Evolutionary conservation across 345 rosid genomes (phyloP), one percentile per base, ranked within the genome.

Genomic region (Syzygium oleosum): DNA sequence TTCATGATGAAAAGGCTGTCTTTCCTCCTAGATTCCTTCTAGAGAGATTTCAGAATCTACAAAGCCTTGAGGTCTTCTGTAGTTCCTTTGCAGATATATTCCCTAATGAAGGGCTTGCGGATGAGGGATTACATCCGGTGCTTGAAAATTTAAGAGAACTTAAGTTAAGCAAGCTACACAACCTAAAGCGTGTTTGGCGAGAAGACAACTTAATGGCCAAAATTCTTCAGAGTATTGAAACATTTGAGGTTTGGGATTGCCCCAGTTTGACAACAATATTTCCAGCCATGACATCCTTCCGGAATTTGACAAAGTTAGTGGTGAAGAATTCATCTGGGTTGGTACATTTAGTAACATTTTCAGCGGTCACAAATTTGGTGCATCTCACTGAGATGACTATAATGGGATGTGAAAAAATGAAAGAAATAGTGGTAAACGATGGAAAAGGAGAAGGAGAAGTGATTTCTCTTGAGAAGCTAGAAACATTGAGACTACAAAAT

Each of bases 401-500:
- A 13, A 61, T n/a, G 29, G 73, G 0, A 13, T 61, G 73, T n/a
- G 38, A 61, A n/a, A 1, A 19, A 61, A 61, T 61, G 38, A 13
- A 61, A n/a, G 73, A 61, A 61, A 0, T n/a, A 5, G 0, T 61
- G 4, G 34, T 17, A 61, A 12, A 61, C 0, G 4, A 61, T 61
- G 73, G n/a, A 61, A 61, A 61, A 3, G 38, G 38, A 61, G 73
- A 0, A n/a, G 38, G 19, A n/a, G 14, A 61, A 61, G 73, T 61
- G 38, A 61, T 61, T 61, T 61, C 2, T n/a, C n/a, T 61, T n/a
- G 19, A 3, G 73, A 61, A 13, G 9, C 34, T 61, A 13, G 2
- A n/a, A 5, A 6, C 0, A 0, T 14, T 61, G 0, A 0, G 1
- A 13, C 38, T 61, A 0, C 9, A 6, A n/a, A 0, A n/a, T n/a